phyloP scores from a whole-genome alignment of 2,329 filamentous ascomycete genomes.

The Paraconiothyrium brasiliense region DNA sequence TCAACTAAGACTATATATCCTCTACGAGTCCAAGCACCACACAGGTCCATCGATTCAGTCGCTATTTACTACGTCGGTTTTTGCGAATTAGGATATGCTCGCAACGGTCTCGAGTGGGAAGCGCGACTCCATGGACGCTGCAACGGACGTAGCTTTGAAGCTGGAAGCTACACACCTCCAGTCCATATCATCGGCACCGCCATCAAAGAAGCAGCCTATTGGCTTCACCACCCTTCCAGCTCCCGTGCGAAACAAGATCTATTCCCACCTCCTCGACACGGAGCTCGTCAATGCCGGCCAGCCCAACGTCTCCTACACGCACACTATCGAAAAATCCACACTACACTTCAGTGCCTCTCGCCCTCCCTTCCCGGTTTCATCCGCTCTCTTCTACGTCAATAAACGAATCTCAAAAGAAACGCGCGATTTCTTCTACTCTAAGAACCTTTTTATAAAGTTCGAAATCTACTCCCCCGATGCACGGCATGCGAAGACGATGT shows the following conservation, averaged over 20 bases:
- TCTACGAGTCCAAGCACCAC: neutral
- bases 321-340: constrained; percentile 29
- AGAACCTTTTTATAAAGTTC: constrained; percentile 43
- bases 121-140: constrained; percentile 46
- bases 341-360: constrained; percentile 42
- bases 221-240: constrained; percentile 38
- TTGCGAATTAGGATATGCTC: neutral
- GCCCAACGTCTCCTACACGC: constrained; percentile 43
- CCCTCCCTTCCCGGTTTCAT: constrained; percentile 36
- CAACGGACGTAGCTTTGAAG: constrained; percentile 26
- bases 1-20: neutral
- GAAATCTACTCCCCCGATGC: constrained; percentile 38
- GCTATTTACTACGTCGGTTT: neutral
- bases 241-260: constrained; percentile 45
- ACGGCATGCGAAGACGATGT: constrained; percentile 42
- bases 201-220: constrained; percentile 32
- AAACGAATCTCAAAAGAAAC: constrained; percentile 36
- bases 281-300: constrained; percentile 43
- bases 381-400: constrained; percentile 39
- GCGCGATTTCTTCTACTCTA: constrained; percentile 41
- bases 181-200: neutral
- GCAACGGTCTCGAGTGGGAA: constrained; percentile 28
- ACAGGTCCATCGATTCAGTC: neutral
- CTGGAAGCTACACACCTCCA: constrained; percentile 26
- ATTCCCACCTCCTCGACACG: constrained; percentile 44